phyloP scores from a whole-genome alignment of 106 monocot species.

The Platanthera guangdongensis region DNA sequence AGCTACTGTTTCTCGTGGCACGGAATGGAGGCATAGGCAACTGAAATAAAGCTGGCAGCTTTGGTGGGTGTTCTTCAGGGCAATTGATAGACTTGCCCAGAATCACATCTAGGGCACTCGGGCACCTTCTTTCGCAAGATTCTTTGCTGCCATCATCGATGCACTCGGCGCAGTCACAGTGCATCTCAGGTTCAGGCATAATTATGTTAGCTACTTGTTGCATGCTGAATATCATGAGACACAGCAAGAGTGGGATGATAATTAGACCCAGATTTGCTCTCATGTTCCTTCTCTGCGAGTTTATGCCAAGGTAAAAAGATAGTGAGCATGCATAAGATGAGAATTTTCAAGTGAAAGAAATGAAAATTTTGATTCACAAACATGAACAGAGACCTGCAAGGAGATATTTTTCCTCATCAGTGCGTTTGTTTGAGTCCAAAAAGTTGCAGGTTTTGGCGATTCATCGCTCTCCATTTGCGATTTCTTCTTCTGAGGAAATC shows the following conservation, averaged over 20 bases:
- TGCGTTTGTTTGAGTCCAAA: not conserved
- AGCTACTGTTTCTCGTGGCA: not conserved
- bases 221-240: not conserved
- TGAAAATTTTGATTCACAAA: not conserved
- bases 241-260: conserved; percentile 4
- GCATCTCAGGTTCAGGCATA: not conserved
- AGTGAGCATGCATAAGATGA: not conserved
- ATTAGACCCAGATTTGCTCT: not conserved
- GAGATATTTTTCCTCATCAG: conserved; percentile 4
- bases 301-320: not conserved
- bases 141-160: not conserved
- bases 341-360: not conserved
- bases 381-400: not conserved
- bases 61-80: conserved; percentile 2
- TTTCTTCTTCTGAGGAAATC: not conserved
- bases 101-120: not conserved
- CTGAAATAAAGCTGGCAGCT: conserved; percentile 5
- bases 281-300: conserved; percentile 6
- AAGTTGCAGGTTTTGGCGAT: conserved; percentile 2
- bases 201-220: not conserved
- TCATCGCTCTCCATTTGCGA: not conserved
- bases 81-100: not conserved
- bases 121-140: not conserved
- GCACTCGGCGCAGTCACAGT: not conserved
- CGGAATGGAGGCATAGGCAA: not conserved